Percentiles rank a stretch among this genome's conserved stretches.
These are phyloP conservation scores for Rhodotorula sp. DNA, from an alignment of 1,284 basidiomycete genomes.

Conservation along the genomic window DNA sequence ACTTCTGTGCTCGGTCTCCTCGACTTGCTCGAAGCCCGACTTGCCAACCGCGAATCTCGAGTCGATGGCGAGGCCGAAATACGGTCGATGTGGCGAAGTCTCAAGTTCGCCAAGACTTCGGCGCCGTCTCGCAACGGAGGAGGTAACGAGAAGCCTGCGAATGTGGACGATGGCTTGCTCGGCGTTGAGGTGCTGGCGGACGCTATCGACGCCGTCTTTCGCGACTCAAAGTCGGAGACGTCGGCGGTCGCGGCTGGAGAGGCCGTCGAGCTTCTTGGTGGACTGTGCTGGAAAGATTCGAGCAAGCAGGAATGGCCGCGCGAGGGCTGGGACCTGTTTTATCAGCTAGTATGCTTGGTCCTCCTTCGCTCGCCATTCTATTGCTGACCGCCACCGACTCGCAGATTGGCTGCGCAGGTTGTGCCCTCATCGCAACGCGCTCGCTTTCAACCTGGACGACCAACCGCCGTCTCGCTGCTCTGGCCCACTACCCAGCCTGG, in stretches of 20 bases:
- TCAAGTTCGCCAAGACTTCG: slow-evolving; percentile 25
- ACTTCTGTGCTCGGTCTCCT: slow-evolving; percentile 15
- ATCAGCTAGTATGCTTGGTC: slow-evolving; percentile 34
- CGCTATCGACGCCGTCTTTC: slow-evolving; percentile 18
- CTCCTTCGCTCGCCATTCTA: neutral
- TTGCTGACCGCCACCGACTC: neutral
- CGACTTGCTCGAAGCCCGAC: slow-evolving; percentile 21
- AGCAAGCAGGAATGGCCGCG: slow-evolving; percentile 5
- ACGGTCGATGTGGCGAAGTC: slow-evolving; percentile 23
- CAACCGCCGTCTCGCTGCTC: slow-evolving; percentile 35
- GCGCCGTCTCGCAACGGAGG: neutral
- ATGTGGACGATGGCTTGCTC: slow-evolving; percentile 9
- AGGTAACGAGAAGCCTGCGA: neutral
- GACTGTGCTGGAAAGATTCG: slow-evolving; percentile 31
- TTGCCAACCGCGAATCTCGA: neutral
- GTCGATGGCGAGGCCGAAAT: neutral
- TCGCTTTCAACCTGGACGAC: slow-evolving; percentile 17
- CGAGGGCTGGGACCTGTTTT: slow-evolving; percentile 39
- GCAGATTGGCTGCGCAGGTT: slow-evolving; percentile 39
- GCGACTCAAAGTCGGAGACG: neutral
- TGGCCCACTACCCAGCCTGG: slow-evolving; percentile 33
- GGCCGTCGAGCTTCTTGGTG: slow-evolving; percentile 32
- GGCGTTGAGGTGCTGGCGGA: slow-evolving; percentile 27
- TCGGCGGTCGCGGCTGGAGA: neutral
- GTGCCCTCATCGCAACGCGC: slow-evolving; percentile 26